Evolutionary conservation across 2,329 filamentous ascomycete genomes (phyloP).

Genomic region (Onygenales sp.): DNA sequence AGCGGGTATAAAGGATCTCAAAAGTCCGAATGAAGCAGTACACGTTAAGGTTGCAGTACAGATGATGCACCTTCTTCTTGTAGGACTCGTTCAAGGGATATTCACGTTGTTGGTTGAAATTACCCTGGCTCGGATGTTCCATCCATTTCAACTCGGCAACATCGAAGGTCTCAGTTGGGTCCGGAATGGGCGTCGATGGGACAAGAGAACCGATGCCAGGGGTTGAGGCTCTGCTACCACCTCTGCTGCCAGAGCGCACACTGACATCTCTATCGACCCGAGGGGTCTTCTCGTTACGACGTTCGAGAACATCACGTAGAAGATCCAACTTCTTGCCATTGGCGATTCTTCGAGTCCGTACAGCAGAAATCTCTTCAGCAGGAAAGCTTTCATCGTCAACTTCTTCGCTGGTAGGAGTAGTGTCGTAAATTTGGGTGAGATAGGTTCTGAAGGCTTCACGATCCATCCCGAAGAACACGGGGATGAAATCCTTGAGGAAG

Average conservation of each 20-base stretch:
- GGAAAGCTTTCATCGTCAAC: slow-evolving; percentile 62
- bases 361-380: slow-evolving; percentile 59
- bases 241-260: slow-evolving; percentile 68
- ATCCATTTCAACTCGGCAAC: slow-evolving; percentile 47
- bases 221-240: slow-evolving; percentile 77
- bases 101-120: slow-evolving; percentile 47
- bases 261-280: slow-evolving; percentile 72
- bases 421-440: slow-evolving; percentile 59
- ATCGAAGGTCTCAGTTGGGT: slow-evolving; percentile 37
- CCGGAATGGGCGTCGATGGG: slow-evolving; percentile 23
- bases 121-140: slow-evolving; percentile 47
- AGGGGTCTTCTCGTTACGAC: slow-evolving; percentile 58
- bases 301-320: slow-evolving; percentile 78
- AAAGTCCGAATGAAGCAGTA: slow-evolving; percentile 95
- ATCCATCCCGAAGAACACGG: slow-evolving; percentile 66
- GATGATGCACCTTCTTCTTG: slow-evolving; percentile 69
- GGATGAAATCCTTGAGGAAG: slow-evolving; percentile 68
- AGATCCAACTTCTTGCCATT: slow-evolving; percentile 63
- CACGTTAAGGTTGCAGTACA: slow-evolving; percentile 85
- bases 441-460: slow-evolving; percentile 59
- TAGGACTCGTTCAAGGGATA: slow-evolving; percentile 71
- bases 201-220: slow-evolving; percentile 60
- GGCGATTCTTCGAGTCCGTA: slow-evolving; percentile 52
- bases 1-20: slow-evolving; percentile 76
- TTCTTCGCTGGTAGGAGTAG: slow-evolving; percentile 63